Percentiles rank a stretch among this genome's conserved stretches.
These are phyloP conservation scores for Hypoxylon sp. DNA, from an alignment of 2,329 filamentous ascomycete genomes.

Conservation along the genomic window DNA sequence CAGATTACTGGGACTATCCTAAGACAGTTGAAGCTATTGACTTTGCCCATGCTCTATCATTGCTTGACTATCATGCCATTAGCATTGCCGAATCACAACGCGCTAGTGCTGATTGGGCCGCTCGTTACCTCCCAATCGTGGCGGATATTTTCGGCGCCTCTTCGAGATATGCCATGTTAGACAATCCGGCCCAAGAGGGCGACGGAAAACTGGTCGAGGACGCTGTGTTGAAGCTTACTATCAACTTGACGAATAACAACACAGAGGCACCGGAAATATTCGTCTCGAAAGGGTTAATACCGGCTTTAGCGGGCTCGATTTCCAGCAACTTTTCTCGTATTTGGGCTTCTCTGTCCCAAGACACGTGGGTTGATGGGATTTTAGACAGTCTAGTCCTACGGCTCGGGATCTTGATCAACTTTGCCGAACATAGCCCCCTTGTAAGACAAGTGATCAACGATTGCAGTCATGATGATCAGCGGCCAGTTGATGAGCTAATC, in stretches of 20 bases:
- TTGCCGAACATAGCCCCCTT: slow-evolving; percentile 77
- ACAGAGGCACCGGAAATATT: slow-evolving; percentile 73
- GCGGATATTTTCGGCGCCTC: slow-evolving; percentile 56
- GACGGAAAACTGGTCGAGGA: slow-evolving; percentile 51
- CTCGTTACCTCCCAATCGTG: slow-evolving; percentile 60
- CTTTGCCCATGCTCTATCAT: slow-evolving; percentile 55
- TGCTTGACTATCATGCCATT: slow-evolving; percentile 64
- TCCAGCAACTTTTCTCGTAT: slow-evolving; percentile 60
- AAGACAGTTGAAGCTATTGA: slow-evolving; percentile 46
- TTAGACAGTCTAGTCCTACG: slow-evolving; percentile 80
- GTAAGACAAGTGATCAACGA: slow-evolving; percentile 63
- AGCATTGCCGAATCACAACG: slow-evolving; percentile 54
- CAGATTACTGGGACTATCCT: slow-evolving; percentile 50
- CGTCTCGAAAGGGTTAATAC: slow-evolving; percentile 65
- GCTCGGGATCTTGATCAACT: slow-evolving; percentile 85
- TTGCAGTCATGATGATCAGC: slow-evolving; percentile 47
- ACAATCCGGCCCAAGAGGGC: slow-evolving; percentile 47
- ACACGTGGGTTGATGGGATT: slow-evolving; percentile 57
- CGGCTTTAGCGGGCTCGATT: slow-evolving; percentile 58
- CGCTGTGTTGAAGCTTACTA: slow-evolving; percentile 72
- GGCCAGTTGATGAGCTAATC: slow-evolving; percentile 67
- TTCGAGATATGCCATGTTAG: slow-evolving; percentile 37
- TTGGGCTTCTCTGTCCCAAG: slow-evolving; percentile 57
- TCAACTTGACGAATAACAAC: slow-evolving; percentile 89
- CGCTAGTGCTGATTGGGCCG: slow-evolving; percentile 56